Conservation (phyloP, 1,139 yeast genomes). For the Saccharomyces pastorianus region DNA sequence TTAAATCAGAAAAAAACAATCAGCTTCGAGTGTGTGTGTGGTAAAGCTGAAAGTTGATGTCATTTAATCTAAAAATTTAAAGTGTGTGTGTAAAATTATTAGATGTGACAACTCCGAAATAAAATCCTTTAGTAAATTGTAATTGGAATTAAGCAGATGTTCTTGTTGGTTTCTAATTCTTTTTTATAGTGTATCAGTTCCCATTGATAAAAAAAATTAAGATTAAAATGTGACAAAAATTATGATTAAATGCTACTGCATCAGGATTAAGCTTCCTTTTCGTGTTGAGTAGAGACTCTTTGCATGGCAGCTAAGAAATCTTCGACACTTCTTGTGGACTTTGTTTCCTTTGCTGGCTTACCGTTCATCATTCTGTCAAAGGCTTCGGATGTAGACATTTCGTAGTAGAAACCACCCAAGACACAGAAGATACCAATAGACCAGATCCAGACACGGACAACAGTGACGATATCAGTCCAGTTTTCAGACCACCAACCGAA, state of each 20-base stretch:
- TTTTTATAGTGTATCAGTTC: background rate
- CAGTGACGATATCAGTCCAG: conserved; percentile 92
- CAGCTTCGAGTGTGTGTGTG: background rate
- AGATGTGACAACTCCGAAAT: background rate
- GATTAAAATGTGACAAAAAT: conserved; percentile 1
- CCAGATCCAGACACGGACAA: conserved; percentile 87
- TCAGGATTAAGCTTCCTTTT: conserved; percentile 39
- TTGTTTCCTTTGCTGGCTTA: conserved; percentile 54
- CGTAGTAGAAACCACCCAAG: conserved; percentile 90
- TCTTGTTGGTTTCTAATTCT: background rate
- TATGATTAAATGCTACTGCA: conserved; percentile 20
- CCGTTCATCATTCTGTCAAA: conserved; percentile 94
- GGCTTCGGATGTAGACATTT: conserved; percentile 75
- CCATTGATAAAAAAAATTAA: background rate
- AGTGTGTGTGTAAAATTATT: background rate
- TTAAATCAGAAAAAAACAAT: background rate
- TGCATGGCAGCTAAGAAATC: conserved; percentile 94
- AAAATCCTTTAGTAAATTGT: background rate
- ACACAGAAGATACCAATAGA: conserved; percentile 93
- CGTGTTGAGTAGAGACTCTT: conserved; percentile 96
- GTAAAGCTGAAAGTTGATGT: background rate
- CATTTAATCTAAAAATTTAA: background rate
- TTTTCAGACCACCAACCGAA: conserved; percentile 97
- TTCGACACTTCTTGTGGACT: conserved; percentile 72
- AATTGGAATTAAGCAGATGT: background rate